Evolutionary conservation across 2,329 filamentous ascomycete species (phyloP), one percentile per base, ranked within the genome.

Genomic region (Fusarium sp.): DNA sequence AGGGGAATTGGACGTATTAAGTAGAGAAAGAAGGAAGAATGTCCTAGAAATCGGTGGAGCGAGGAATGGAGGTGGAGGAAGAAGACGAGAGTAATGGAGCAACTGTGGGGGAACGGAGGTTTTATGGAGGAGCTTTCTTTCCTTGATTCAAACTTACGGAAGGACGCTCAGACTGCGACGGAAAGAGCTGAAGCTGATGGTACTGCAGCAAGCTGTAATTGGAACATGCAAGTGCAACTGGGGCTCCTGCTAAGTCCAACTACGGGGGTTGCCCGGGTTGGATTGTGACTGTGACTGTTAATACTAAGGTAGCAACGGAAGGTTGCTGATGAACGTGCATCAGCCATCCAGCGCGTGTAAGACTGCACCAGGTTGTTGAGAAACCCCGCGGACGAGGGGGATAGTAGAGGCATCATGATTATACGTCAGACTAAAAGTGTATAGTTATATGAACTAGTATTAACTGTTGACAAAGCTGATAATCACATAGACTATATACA

Each of bases 41-140:
- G 46, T 49, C 40, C 42, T 47, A 41, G 57, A 59, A 72, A 12
- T 32, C 40, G 49, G 62, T 61, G 56, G 57, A 69, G 53, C 41
- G 51, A 54, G 49, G 49, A 42, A 42, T 48, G 46, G 32, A 55
- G 30, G 48, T 48, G 41, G 66, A 45, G 50, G 51, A 59, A 46
- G 49, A 60, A 62, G 59, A 60, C 28, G 21, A 51, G 43, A 59
- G 50, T 50, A 50, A 62, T 46, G 47, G 23, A 55, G 55, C 32
- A 66, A 68, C 59, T 66, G 61, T 55, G 66, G 63, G 71, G 59
- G 63, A 50, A 59, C 41, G 49, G 59, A 51, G 56, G 55, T 63
- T 65, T 82, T 78, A 90, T 72, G 98, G 83, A 74, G 32, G 32
- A 69, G n/a, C 11, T 53, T 34, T 18, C 18, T 25, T 59, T 55